These are phyloP conservation scores for Tricholoma terreum DNA, from an alignment of 768 basidiomycete genomes.

Conservation along the genomic window DNA sequence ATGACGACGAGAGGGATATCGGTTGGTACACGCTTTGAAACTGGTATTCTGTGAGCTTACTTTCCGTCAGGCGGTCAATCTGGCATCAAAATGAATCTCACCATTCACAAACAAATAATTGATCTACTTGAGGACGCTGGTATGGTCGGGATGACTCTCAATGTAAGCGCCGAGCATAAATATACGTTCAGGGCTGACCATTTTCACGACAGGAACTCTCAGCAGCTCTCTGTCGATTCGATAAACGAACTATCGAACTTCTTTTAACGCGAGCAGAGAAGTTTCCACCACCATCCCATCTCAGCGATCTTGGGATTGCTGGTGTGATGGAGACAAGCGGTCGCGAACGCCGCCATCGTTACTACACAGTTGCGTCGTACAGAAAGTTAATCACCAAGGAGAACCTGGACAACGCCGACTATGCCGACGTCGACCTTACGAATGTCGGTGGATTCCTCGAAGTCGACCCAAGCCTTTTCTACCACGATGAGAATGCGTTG, in stretches of 20 bases:
- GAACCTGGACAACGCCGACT: constrained; percentile 54
- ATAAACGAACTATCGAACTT: constrained; percentile 82
- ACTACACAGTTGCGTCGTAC: constrained; percentile 75
- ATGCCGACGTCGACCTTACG: constrained; percentile 44
- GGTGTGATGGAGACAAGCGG: constrained; percentile 79
- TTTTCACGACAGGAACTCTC: constrained; percentile 54
- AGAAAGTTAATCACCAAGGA: constrained; percentile 59
- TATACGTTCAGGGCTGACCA: constrained; percentile 3
- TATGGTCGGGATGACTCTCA: constrained; percentile 66
- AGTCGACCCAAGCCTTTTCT: constrained; percentile 52
- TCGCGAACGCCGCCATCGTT: constrained; percentile 83
- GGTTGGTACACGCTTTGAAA: constrained; percentile 11
- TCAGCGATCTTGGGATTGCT: constrained; percentile 66
- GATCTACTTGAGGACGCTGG: constrained; percentile 69
- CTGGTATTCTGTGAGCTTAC: background rate
- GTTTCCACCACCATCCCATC: constrained; percentile 62
- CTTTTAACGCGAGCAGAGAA: constrained; percentile 68
- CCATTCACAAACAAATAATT: constrained; percentile 79
- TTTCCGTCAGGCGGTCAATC: constrained; percentile 29
- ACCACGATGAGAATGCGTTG: constrained; percentile 40
- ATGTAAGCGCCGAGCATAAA: constrained; percentile 37
- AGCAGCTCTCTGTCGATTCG: constrained; percentile 60
- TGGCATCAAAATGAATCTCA: constrained; percentile 54
- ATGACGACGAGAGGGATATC: constrained; percentile 35
- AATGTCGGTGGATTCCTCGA: constrained; percentile 53